These are phyloP conservation scores for Scleroderma bovista DNA, from an alignment of 768 basidiomycete species.

Conservation along the genomic window DNA sequence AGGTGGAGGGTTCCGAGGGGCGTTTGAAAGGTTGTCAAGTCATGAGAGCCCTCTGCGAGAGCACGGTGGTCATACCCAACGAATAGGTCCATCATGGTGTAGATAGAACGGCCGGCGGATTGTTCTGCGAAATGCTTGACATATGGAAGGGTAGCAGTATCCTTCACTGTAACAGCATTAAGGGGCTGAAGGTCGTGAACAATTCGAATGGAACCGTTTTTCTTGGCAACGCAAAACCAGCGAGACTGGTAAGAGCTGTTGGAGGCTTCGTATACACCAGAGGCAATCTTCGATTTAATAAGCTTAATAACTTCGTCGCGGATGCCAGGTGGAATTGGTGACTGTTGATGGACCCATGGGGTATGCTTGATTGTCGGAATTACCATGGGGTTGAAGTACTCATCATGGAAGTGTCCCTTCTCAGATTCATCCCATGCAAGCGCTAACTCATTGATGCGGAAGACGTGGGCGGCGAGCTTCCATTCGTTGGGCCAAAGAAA, in stretches of 20 bases:
- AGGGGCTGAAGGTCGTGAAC: slow-evolving; percentile 20
- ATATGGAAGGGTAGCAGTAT: slow-evolving; percentile 5
- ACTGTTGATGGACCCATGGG: slow-evolving; percentile 27
- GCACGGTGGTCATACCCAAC: not conserved
- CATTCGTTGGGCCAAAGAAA: slow-evolving; percentile 1
- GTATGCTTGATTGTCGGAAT: slow-evolving; percentile 30
- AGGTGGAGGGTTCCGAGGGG: slow-evolving; percentile 12
- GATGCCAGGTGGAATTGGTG: slow-evolving; percentile 25
- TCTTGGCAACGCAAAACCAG: slow-evolving; percentile 35
- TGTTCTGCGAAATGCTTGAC: slow-evolving; percentile 10
- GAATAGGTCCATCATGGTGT: not conserved
- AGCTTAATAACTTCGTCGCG: slow-evolving; percentile 16
- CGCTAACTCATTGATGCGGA: not conserved
- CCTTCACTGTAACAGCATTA: slow-evolving; percentile 1
- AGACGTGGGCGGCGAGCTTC: not conserved
- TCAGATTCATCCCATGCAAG: slow-evolving; percentile 21
- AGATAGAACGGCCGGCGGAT: slow-evolving; percentile 4
- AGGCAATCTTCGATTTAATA: slow-evolving; percentile 26
- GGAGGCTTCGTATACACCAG: slow-evolving; percentile 36
- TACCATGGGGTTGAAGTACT: slow-evolving; percentile 28
- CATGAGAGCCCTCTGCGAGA: not conserved
- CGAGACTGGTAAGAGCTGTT: slow-evolving; percentile 31
- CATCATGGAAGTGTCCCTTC: slow-evolving; percentile 25
- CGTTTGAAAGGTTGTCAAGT: not conserved
- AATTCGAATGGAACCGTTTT: slow-evolving; percentile 12